A percentile compares a stretch with the other conserved stretches of the same genome.
Evolutionary conservation across 2,329 filamentous ascomycete species (phyloP).

Genomic region (Pestalotiopsis sp.): DNA sequence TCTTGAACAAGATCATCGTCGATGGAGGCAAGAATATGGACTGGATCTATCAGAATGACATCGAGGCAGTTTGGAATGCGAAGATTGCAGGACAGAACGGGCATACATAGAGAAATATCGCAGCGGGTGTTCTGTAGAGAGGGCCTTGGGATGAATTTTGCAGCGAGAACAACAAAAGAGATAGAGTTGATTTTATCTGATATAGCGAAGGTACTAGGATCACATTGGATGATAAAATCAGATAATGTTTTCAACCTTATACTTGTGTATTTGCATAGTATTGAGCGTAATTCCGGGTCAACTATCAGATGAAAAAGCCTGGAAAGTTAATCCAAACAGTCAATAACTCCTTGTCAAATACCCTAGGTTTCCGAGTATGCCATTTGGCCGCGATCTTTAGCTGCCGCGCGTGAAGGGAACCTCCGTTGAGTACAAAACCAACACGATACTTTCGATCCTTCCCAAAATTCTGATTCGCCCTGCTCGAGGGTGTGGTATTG

Average conservation of each 20-base stretch:
- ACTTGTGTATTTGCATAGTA: no score
- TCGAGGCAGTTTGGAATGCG: slow-evolving; percentile 23
- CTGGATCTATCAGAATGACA: slow-evolving; percentile 28
- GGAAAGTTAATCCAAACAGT: no score
- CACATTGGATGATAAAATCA: no score
- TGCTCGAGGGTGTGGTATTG: no score
- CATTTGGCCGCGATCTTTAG: background rate
- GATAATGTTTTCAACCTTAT: no score
- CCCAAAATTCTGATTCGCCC: background rate
- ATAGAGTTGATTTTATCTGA: background rate
- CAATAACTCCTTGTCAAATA: background rate
- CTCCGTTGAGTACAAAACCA: background rate
- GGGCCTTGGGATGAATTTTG: background rate
- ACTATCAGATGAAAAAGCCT: no score
- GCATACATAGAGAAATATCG: background rate
- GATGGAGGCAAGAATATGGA: slow-evolving; percentile 26
- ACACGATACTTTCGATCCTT: background rate
- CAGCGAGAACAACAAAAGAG: no score
- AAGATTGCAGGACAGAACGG: background rate
- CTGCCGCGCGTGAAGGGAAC: background rate
- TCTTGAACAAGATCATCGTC: slow-evolving; percentile 25
- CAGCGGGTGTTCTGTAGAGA: background rate
- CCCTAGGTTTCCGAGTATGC: background rate
- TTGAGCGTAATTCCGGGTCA: no score
- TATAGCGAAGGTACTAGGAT: no score